These are phyloP conservation scores for Phaffomyces thermotolerans DNA, from an alignment of 805 yeast genomes.

Conservation along the genomic window DNA sequence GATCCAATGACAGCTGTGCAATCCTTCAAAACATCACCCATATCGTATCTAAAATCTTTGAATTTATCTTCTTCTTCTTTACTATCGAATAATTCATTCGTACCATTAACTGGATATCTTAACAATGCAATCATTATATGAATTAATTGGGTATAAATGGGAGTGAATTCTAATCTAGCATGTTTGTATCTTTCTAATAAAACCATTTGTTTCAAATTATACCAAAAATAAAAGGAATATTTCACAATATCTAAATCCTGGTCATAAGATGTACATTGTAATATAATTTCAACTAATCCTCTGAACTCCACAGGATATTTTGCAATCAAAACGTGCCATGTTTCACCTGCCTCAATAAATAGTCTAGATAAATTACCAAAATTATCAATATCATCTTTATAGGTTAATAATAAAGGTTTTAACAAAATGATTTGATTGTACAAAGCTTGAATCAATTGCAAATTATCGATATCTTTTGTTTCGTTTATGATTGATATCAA, in stretches of 20 bases:
- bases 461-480: slow-evolving; percentile 67
- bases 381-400: slow-evolving; percentile 37
- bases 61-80: slow-evolving; percentile 91
- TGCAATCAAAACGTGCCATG: slow-evolving; percentile 87
- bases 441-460: slow-evolving; percentile 55
- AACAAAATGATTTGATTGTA: slow-evolving; percentile 62
- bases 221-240: slow-evolving; percentile 93
- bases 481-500: slow-evolving; percentile 75
- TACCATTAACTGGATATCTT: slow-evolving; percentile 54
- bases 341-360: slow-evolving; percentile 88
- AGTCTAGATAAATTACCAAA: slow-evolving; percentile 67
- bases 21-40: slow-evolving; percentile 96
- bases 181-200: slow-evolving; percentile 49
- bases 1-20: slow-evolving; percentile 90
- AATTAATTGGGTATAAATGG: slow-evolving; percentile 51
- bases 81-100: slow-evolving; percentile 37
- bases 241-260: slow-evolving; percentile 84
- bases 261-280: slow-evolving; percentile 64
- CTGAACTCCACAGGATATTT: slow-evolving; percentile 61
- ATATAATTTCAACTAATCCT: slow-evolving; percentile 64
- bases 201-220: slow-evolving; percentile 61
- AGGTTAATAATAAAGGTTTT: slow-evolving; percentile 41
- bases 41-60: slow-evolving; percentile 87
- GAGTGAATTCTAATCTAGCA: slow-evolving; percentile 43
- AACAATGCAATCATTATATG: slow-evolving; percentile 60